Conservation (phyloP, 2,329 filamentous ascomycete species). For the Fusarium anguioides region DNA sequence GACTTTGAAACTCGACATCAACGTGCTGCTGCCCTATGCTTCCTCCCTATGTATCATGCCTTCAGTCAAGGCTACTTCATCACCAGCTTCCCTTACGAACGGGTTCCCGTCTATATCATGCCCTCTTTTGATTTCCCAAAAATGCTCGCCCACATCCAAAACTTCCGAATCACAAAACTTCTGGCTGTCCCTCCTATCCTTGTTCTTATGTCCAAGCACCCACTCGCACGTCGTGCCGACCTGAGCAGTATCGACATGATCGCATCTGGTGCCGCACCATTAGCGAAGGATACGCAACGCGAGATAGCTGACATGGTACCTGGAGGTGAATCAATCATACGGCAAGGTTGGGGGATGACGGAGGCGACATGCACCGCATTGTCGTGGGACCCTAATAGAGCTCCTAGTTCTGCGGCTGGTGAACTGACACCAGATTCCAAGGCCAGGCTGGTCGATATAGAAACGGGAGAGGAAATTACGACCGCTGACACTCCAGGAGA, state of each 20-base stretch:
- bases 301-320: constrained; percentile 63
- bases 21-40: constrained; percentile 65
- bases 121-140: constrained; percentile 78
- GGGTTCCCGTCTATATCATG: constrained; percentile 82
- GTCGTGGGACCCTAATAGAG: constrained; percentile 73
- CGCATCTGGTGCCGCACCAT: constrained; percentile 76
- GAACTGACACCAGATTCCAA: constrained; percentile 57
- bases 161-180: constrained; percentile 74
- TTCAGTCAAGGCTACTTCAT: constrained; percentile 78
- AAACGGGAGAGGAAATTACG: constrained; percentile 63
- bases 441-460: constrained; percentile 72
- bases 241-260: constrained; percentile 71
- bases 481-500: constrained; percentile 70
- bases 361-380: constrained; percentile 79
- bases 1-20: constrained; percentile 58
- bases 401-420: constrained; percentile 42
- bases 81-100: constrained; percentile 65
- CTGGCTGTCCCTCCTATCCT: constrained; percentile 80
- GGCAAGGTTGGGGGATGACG: constrained; percentile 90
- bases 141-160: constrained; percentile 75
- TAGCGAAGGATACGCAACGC: constrained; percentile 62
- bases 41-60: constrained; percentile 82
- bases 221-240: constrained; percentile 72
- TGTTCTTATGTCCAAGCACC: constrained; percentile 77
- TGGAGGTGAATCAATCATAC: constrained; percentile 49